phyloP scores from a whole-genome alignment of 129 eudicot species.

The Oenanthe sinensis region DNA sequence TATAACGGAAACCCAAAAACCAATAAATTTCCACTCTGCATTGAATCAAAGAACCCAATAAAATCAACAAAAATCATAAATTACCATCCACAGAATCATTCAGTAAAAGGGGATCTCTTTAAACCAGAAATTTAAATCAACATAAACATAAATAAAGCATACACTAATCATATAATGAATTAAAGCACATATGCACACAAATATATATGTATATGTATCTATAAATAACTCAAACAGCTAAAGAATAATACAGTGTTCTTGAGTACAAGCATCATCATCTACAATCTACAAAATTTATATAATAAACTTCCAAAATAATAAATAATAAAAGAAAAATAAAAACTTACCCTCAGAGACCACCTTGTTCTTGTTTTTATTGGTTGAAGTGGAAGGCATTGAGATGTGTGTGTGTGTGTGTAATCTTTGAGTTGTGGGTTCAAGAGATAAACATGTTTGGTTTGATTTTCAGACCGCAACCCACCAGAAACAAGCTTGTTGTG shows the following conservation, averaged over 20 bases:
- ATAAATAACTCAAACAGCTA: not conserved
- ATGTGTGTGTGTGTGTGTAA: not conserved
- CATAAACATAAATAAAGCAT: too few relatives aligned
- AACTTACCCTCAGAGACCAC: slow-evolving; percentile 15
- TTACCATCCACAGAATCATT: not conserved
- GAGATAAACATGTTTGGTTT: not conserved
- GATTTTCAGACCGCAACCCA: not conserved
- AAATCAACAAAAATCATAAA: not conserved
- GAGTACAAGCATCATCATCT: not conserved
- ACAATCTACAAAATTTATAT: not conserved
- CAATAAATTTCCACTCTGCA: not conserved
- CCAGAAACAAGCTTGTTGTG: not conserved
- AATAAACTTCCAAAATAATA: too few relatives aligned
- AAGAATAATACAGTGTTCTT: not conserved
- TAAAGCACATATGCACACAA: not conserved
- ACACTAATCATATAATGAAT: not conserved
- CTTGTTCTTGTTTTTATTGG: slow-evolving; percentile 13
- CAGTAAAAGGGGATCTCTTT: not conserved
- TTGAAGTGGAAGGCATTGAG: slow-evolving; percentile 13
- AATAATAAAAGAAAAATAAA: not conserved
- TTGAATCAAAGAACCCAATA: not conserved
- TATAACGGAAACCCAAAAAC: not conserved
- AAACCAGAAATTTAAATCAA: not conserved
- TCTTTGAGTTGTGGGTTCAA: slow-evolving; percentile 6
- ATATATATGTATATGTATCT: not conserved